A percentile compares a stretch with the other conserved stretches of the same genome.
Evolutionary conservation across 1,139 yeast genomes (phyloP).

Genomic region (Sugiyamaella sp.): DNA sequence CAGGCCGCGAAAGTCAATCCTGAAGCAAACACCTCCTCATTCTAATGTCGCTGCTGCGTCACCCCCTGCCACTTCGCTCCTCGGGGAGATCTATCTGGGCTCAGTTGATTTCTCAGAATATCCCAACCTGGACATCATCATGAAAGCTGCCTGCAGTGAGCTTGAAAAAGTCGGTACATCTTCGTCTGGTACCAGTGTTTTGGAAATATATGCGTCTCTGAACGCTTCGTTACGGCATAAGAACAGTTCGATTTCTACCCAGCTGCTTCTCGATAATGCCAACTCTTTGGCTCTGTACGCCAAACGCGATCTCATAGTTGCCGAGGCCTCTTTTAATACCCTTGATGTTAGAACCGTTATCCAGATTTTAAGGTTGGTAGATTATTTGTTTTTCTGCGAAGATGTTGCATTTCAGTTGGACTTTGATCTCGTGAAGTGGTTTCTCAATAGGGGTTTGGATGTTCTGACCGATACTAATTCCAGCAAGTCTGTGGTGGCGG

Average conservation of each 20-base stretch:
- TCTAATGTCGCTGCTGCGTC: background rate
- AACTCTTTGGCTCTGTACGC: conserved; percentile 28
- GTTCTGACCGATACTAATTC: conserved; percentile 30
- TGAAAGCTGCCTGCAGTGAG: conserved; percentile 30
- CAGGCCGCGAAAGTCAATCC: conserved; percentile 9
- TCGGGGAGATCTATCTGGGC: conserved; percentile 30
- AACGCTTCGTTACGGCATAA: conserved; percentile 28
- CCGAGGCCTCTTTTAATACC: conserved; percentile 26
- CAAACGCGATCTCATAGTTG: conserved; percentile 29
- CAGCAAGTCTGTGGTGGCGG: conserved; percentile 33
- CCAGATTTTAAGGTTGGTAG: conserved; percentile 34
- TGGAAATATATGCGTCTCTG: conserved; percentile 31
- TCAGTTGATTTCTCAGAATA: conserved; percentile 26
- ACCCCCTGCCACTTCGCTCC: conserved; percentile 14
- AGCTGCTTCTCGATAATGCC: conserved; percentile 26
- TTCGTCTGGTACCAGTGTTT: conserved; percentile 13
- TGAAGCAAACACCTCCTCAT: conserved; percentile 5
- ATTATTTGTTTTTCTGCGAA: conserved; percentile 31
- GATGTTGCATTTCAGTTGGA: conserved; percentile 32
- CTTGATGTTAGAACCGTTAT: conserved; percentile 29
- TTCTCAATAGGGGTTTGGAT: conserved; percentile 31
- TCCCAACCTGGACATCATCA: conserved; percentile 27
- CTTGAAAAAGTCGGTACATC: conserved; percentile 24
- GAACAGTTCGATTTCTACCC: conserved; percentile 28
- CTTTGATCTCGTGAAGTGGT: conserved; percentile 31